Evolutionary conservation across 306 rosid species (phyloP).

Genomic region (Psophocarpus tetragonolobus): DNA sequence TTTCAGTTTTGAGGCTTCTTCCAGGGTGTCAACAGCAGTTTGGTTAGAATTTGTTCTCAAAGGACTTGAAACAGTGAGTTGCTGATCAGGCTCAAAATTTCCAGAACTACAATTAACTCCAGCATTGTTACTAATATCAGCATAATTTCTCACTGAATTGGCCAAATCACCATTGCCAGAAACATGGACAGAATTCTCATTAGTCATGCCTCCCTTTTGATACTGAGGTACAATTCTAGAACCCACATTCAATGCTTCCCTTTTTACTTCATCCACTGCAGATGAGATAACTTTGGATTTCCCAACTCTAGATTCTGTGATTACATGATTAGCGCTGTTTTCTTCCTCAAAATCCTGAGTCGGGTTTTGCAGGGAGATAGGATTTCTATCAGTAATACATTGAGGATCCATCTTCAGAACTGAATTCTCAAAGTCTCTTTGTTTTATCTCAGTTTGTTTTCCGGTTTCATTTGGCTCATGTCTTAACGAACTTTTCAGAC

Average conservation of each 20-base stretch:
- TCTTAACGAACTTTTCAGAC: constrained; percentile 35
- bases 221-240: constrained; percentile 38
- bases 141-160: constrained; percentile 43
- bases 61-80: constrained; percentile 47
- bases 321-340: constrained; percentile 30
- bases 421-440: constrained; percentile 45
- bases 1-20: constrained; percentile 65
- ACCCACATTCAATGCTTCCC: constrained; percentile 35
- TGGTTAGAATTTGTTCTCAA: constrained; percentile 44
- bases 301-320: constrained; percentile 40
- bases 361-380: constrained; percentile 36
- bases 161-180: constrained; percentile 40
- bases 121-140: constrained; percentile 34
- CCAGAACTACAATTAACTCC: constrained; percentile 35
- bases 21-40: constrained; percentile 50
- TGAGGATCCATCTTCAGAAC: constrained; percentile 42
- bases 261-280: constrained; percentile 40
- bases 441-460: constrained; percentile 41
- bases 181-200: constrained; percentile 41
- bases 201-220: constrained; percentile 43
- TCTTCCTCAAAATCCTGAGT: constrained; percentile 47
- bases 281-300: constrained; percentile 44
- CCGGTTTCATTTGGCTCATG: constrained; percentile 46
- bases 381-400: constrained; percentile 37
- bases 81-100: constrained; percentile 45